These are phyloP conservation scores for Phytophthora meadii DNA, from an alignment of 352 stramenopile species.

Conservation along the genomic window DNA sequence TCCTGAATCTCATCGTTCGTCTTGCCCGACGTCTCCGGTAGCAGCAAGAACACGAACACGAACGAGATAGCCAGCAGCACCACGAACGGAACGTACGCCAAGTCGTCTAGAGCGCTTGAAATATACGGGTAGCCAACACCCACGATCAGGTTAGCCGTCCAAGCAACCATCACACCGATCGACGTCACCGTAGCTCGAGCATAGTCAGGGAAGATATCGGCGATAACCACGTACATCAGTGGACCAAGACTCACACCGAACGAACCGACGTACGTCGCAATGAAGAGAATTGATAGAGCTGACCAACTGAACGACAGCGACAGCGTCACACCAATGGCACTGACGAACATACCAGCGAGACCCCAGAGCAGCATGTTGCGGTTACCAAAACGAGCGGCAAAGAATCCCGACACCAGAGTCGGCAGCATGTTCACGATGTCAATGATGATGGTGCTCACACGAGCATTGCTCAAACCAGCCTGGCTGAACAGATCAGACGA, in stretches of 20 bases:
- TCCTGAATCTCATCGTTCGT: slow-evolving; percentile 61
- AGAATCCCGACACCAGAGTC: slow-evolving; percentile 39
- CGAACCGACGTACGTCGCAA: slow-evolving; percentile 37
- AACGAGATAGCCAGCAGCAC: slow-evolving; percentile 36
- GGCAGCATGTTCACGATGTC: slow-evolving; percentile 49
- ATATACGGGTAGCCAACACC: slow-evolving; percentile 63
- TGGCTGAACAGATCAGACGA: slow-evolving; percentile 51
- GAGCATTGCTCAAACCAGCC: slow-evolving; percentile 42
- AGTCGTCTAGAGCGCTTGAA: slow-evolving; percentile 35
- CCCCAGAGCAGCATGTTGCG: slow-evolving; percentile 43
- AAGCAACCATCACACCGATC: slow-evolving; percentile 43
- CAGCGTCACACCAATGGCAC: slow-evolving; percentile 43
- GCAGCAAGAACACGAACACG: slow-evolving; percentile 38
- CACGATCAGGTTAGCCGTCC: slow-evolving; percentile 48
- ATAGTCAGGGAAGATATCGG: slow-evolving; percentile 50
- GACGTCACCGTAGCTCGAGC: slow-evolving; percentile 47
- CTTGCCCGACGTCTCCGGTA: slow-evolving; percentile 56
- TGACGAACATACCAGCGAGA: slow-evolving; percentile 45
- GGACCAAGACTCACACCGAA: slow-evolving; percentile 43
- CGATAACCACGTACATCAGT: slow-evolving; percentile 55
- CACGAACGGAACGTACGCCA: slow-evolving; percentile 47
- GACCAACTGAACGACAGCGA: slow-evolving; percentile 37
- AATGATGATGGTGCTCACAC: slow-evolving; percentile 43
- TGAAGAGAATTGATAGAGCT: slow-evolving; percentile 49
- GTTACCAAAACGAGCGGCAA: slow-evolving; percentile 42